A percentile compares a stretch with the other conserved stretches of the same genome.
Evolutionary conservation across 2,329 filamentous ascomycete genomes (phyloP).

Genomic region (Fusarium gaditjirri): DNA sequence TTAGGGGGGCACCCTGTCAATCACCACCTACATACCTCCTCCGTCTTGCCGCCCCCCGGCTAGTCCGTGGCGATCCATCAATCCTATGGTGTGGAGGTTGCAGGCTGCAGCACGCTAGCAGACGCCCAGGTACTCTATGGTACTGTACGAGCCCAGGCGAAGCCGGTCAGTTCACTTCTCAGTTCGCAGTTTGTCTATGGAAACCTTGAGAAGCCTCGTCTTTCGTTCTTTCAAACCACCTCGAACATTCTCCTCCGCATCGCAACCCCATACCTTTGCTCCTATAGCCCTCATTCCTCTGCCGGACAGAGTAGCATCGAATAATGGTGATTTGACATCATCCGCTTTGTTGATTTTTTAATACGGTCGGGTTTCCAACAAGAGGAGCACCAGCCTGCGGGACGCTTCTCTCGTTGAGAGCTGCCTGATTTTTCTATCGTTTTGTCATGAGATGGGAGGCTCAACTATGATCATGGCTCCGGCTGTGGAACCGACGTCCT

Average conservation of each 20-base stretch:
- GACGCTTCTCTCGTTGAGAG: slow-evolving; percentile 36
- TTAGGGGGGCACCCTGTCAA: slow-evolving; percentile 36
- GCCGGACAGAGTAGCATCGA: slow-evolving; percentile 44
- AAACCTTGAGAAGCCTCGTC: slow-evolving; percentile 34
- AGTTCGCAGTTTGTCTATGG: slow-evolving; percentile 27
- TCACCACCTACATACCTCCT: slow-evolving; percentile 21
- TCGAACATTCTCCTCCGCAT: slow-evolving; percentile 23
- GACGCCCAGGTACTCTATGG: slow-evolving; percentile 34
- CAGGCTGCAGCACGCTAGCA: slow-evolving; percentile 33
- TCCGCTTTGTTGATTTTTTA: slow-evolving; percentile 34
- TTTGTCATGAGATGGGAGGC: slow-evolving; percentile 51
- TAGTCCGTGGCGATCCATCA: slow-evolving; percentile 42
- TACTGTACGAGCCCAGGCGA: slow-evolving; percentile 28
- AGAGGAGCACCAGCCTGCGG: slow-evolving; percentile 31
- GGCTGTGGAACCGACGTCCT: slow-evolving; percentile 48
- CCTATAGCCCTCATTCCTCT: slow-evolving; percentile 31
- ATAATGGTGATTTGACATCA: slow-evolving; percentile 45
- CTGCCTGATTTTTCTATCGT: slow-evolving; percentile 17
- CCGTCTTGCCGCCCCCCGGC: slow-evolving; percentile 36
- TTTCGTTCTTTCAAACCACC: slow-evolving; percentile 32
- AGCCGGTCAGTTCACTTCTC: slow-evolving; percentile 7
- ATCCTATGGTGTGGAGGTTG: slow-evolving; percentile 40
- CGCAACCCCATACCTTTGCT: slow-evolving; percentile 10
- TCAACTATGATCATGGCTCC: slow-evolving; percentile 53
- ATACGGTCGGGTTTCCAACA: slow-evolving; percentile 38